Evolutionary conservation across 306 rosid species (phyloP), one percentile per base, ranked within the genome.

Genomic region (Quercus suber): DNA sequence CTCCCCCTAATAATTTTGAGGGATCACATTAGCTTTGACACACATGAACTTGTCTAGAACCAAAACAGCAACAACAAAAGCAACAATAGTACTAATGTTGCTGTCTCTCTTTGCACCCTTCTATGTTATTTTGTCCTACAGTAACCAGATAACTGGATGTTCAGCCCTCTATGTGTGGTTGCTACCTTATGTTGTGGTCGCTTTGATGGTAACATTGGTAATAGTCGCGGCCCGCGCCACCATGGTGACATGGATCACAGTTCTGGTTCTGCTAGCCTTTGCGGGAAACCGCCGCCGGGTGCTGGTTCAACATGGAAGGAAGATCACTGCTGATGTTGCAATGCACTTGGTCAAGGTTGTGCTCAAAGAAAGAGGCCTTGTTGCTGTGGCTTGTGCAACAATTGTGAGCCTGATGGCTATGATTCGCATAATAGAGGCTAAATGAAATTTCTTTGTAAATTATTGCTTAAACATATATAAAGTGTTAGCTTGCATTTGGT

Each of bases 231-330:
- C 85, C 43, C 74, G 96, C 6, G 92, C 87, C 79, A 81, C 90
- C 68, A 79, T 89, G 88, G 52, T 89, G 58, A 41, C 85, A n/a
- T 90, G 92, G 89, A 79, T 89, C 84, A 92, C 92, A 2, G 83
- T 92, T 15, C 60, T 92, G 79, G 97, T 90, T 82, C 84, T 92
- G 55, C 74, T 90, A 31, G 75, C 86, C 2, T 79, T 88, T 52
- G 82, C 87, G 0, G 93, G 96, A 17, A 88, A 89, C 35, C 89
- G 92, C 30, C 90, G 91, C 52, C 84, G 77, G 73, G 88, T 86
- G 43, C 81, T 92, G 87, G 87, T 85, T 25, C 68, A 76, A 57
- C 82, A 76, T 41, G 87, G 97, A 1, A 69, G 88, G 76, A 63
- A 55, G 57, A 92, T 92, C 69, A 82, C 89, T 5, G 45, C 83